Evolutionary conservation across 345 rosid genomes (phyloP).

Genomic region (Hibiscus tridactylites): DNA sequence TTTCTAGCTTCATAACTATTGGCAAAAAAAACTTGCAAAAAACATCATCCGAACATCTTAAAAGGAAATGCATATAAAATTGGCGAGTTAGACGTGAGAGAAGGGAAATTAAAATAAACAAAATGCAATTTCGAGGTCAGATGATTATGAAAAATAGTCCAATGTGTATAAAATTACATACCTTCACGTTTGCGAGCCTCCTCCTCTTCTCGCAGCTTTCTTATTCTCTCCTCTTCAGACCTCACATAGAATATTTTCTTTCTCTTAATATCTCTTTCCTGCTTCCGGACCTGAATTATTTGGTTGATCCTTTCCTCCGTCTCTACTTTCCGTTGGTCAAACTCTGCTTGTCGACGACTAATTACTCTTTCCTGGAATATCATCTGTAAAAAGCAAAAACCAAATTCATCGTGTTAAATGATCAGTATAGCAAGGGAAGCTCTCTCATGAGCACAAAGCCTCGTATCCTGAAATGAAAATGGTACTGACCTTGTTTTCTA

Average conservation of each 20-base stretch:
- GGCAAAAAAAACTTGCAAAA: not conserved
- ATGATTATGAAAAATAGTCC: too few relatives aligned
- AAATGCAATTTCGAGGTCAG: too few relatives aligned
- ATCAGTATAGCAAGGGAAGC: not conserved
- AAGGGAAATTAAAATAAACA: too few relatives aligned
- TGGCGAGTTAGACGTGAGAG: too few relatives aligned
- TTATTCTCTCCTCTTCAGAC: conserved; percentile 60
- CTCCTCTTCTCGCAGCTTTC: conserved; percentile 65
- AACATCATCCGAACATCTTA: too few relatives aligned
- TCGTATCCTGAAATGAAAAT: not conserved
- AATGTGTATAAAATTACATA: not conserved
- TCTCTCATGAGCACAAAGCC: not conserved
- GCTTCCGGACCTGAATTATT: conserved; percentile 53
- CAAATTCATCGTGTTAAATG: not conserved
- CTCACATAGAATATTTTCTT: conserved; percentile 58
- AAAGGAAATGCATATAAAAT: not conserved
- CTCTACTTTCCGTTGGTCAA: conserved; percentile 53
- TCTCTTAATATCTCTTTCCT: conserved; percentile 65
- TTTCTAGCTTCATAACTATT: not conserved
- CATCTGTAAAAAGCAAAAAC: conserved; percentile 28
- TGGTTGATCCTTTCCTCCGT: conserved; percentile 68
- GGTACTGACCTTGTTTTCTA: conserved; percentile 60
- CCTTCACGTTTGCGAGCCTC: conserved; percentile 53
- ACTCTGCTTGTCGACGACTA: conserved; percentile 60
- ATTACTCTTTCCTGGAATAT: conserved; percentile 69